Conservation (phyloP, 495 filamentous ascomycete genomes). For the Penicillium canescens region DNA sequence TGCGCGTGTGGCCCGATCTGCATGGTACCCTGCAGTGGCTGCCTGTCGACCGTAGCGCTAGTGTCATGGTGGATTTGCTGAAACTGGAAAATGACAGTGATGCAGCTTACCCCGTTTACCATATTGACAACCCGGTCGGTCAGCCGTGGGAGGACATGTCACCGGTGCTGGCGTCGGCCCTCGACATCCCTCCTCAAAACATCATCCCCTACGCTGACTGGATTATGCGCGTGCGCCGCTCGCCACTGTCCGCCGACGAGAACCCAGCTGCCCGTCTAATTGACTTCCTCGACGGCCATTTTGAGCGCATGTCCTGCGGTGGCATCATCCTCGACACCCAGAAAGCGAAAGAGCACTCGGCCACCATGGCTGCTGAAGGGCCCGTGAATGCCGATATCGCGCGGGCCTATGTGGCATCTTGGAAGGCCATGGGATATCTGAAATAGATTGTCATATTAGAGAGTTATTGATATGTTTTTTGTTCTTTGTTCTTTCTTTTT, state of each 20-base stretch:
- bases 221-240: constrained; percentile 40
- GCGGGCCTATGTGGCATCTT: constrained; percentile 39
- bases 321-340: constrained; percentile 46
- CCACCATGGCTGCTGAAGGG: constrained; percentile 28
- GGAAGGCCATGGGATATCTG: constrained; percentile 39
- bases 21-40: constrained; percentile 42
- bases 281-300: constrained; percentile 54
- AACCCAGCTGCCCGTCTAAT: constrained; percentile 49
- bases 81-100: neutral
- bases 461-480: too few species aligned
- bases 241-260: constrained; percentile 26
- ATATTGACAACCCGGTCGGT: constrained; percentile 55
- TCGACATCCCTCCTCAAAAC: constrained; percentile 33
- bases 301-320: constrained; percentile 53
- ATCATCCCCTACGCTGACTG: constrained; percentile 49
- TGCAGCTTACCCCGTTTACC: constrained; percentile 44
- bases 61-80: constrained; percentile 38
- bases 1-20: constrained; percentile 45
- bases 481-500: too few species aligned
- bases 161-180: constrained; percentile 37
- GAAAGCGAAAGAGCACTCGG: constrained; percentile 43
- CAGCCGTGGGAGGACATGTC: constrained; percentile 50
- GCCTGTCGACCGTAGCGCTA: constrained; percentile 48
- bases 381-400: constrained; percentile 41
- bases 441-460: neutral